phyloP scores from a whole-genome alignment of 2,329 filamentous ascomycete species.

The Fusarium tanahbumbuense region DNA sequence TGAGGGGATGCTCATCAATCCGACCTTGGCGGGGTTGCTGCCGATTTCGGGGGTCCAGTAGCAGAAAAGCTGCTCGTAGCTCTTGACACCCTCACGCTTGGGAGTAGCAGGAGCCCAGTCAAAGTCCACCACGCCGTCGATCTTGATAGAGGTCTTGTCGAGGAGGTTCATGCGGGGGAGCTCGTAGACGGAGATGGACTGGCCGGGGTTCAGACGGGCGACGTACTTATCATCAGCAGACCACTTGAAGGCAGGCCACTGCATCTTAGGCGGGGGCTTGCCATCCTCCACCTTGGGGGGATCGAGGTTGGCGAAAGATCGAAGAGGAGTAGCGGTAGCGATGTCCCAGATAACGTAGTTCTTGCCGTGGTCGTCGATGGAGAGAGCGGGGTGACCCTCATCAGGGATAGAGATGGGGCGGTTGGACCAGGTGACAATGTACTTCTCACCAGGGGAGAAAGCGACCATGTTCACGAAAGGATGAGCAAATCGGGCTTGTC shows the following conservation, averaged over 20 bases:
- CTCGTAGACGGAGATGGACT: constrained; percentile 93
- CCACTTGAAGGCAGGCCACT: constrained; percentile 99
- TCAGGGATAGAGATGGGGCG: constrained; percentile 93
- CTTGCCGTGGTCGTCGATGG: constrained; percentile 95
- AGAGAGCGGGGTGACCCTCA: constrained; percentile 82
- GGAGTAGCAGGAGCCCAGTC: constrained; percentile 93
- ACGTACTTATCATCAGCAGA: constrained; percentile 98
- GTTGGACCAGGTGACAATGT: constrained; percentile 96
- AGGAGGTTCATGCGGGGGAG: constrained; percentile 88
- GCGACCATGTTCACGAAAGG: constrained; percentile 95
- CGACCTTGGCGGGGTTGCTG: constrained; percentile 97
- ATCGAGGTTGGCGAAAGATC: constrained; percentile 93
- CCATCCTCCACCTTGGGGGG: constrained; percentile 68
- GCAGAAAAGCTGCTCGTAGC: constrained; percentile 94
- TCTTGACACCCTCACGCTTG: constrained; percentile 85
- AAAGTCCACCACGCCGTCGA: constrained; percentile 96
- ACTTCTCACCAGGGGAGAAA: constrained; percentile 93
- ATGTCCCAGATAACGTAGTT: constrained; percentile 99
- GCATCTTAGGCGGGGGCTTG: constrained; percentile 84
- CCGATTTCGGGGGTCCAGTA: constrained; percentile 99
- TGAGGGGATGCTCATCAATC: constrained; percentile 93
- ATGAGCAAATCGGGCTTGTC: constrained; percentile 93
- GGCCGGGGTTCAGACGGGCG: constrained; percentile 86
- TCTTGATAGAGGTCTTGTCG: constrained; percentile 92
- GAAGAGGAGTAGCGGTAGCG: constrained; percentile 85